Percentiles rank a stretch among this genome's conserved stretches.
Conservation (phyloP, 78 protist species). For the Dictyostelium firmibasis region DNA sequence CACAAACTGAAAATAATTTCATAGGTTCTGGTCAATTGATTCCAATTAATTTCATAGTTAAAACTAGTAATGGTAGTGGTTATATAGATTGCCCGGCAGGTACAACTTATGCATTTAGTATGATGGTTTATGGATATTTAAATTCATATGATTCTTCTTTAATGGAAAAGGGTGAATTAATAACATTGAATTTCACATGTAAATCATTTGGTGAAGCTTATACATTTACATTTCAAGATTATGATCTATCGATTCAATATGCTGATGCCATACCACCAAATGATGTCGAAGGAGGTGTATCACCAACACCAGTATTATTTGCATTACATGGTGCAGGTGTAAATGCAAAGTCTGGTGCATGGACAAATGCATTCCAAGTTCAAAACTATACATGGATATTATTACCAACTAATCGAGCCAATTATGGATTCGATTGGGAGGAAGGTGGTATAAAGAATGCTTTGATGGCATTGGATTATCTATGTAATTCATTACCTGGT, state of each 20-base stretch:
- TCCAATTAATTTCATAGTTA: slow-evolving; percentile 27
- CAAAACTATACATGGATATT: slow-evolving; percentile 76
- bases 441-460: slow-evolving; percentile 36
- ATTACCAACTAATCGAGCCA: slow-evolving; percentile 53
- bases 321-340: slow-evolving; percentile 80
- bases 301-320: slow-evolving; percentile 23
- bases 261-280: slow-evolving; percentile 68
- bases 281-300: neutral
- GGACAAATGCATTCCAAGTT: slow-evolving; percentile 45
- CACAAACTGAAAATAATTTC: neutral
- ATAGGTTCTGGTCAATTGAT: slow-evolving; percentile 43
- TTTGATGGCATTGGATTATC: slow-evolving; percentile 15
- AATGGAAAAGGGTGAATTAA: neutral
- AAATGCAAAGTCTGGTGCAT: slow-evolving; percentile 36
- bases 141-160: too few species aligned
- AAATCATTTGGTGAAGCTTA: slow-evolving; percentile 52
- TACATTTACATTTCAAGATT: slow-evolving; percentile 64
- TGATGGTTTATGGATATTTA: neutral
- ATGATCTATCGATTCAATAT: slow-evolving; percentile 57
- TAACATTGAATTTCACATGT: slow-evolving; percentile 47
- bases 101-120: neutral
- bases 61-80: neutral
- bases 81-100: neutral
- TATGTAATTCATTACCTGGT: slow-evolving; percentile 38
- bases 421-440: slow-evolving; percentile 74